Base-by-base conservation (phyloP, 306 rosid genomes). In the Quercus berberidifolia region DNA sequence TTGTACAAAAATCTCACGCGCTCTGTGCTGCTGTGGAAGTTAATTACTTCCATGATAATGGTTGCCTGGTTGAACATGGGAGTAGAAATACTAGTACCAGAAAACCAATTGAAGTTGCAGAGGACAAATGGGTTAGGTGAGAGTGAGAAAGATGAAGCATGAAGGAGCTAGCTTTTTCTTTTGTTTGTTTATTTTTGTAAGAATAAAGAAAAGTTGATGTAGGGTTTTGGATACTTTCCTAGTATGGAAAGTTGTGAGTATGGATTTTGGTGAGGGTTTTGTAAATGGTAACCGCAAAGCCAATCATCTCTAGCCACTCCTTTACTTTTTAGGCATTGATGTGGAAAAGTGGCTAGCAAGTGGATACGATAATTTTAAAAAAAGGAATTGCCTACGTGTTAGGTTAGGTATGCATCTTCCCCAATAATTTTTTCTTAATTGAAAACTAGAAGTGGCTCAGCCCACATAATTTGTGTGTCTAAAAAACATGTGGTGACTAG, bases 321-420 rank as follows among this genome's bases (percentile, higher is more conserved):
- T 80, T 85, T 76, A 72, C 84, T 31, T 60, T 70, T 17, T 64
- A 82, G 84, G 80, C 55, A 72, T 54, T 18, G 46, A 69, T 21
- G 74, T 68, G 77, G 60, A 63, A 82, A 76, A 5, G 67, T 21
- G 2, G 46, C 2, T 41, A 46, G 69, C 56, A 69, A 60, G 80
- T 56, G 58, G 49, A 41, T 35, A 8, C 21, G 18, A 41, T 35
- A 33, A 41, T 41, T n/a, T n/a, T n/a, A n/a, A n/a, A 14, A 43
- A 1, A 19, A 31, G 17, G 51, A 19, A 15, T 30, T 65, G 23
- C 63, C 54, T 77, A 41, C 11, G 46, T 41, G 46, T 41, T 2
- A 8, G 46, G 56, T 68, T 55, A 55, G 55, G 56, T 68, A 26
- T 65, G 71, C 5, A 13, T 31, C 31, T 4, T 12, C 21, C 30